Evolutionary conservation across 192 early-diverging fungal species (phyloP).

Genomic region (Backusella morwellensis): DNA sequence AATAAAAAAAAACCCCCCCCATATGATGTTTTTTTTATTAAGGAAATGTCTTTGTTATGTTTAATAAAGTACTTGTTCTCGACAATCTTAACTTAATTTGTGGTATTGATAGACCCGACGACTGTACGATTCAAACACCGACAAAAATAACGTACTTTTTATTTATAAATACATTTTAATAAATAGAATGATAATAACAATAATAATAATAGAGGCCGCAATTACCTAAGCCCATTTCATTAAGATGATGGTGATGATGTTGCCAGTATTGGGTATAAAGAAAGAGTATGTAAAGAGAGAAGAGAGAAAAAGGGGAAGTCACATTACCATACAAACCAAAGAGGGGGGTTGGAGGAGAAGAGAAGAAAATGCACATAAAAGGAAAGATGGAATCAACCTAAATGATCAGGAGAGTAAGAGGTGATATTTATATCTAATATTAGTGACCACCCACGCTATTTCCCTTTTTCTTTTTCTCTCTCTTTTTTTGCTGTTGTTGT

Average conservation of each 20-base stretch:
- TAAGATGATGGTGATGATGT: background rate
- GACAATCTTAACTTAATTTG: background rate
- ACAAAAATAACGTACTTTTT: background rate
- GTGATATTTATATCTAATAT: conserved; percentile 1
- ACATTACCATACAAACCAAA: background rate
- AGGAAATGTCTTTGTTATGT: too few species aligned
- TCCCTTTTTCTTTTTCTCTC: background rate
- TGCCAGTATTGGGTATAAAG: background rate
- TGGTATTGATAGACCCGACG: background rate
- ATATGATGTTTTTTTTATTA: too few species aligned
- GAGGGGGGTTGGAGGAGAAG: background rate
- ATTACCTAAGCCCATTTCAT: background rate
- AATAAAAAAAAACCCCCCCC: too few species aligned
- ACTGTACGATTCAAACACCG: background rate
- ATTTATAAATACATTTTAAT: too few species aligned
- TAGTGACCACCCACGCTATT: conserved; percentile 6
- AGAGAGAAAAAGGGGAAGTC: background rate
- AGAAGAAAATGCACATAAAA: background rate
- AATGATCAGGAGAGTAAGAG: background rate
- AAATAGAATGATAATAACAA: background rate
- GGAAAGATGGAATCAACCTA: background rate
- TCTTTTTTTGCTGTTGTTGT: background rate
- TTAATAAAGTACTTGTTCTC: too few species aligned
- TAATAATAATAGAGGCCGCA: background rate
- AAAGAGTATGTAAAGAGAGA: background rate